A percentile compares a stretch with the other conserved stretches of the same genome.
Conservation (phyloP, 805 yeast species). For the Kluyveromyces aestuarii region DNA sequence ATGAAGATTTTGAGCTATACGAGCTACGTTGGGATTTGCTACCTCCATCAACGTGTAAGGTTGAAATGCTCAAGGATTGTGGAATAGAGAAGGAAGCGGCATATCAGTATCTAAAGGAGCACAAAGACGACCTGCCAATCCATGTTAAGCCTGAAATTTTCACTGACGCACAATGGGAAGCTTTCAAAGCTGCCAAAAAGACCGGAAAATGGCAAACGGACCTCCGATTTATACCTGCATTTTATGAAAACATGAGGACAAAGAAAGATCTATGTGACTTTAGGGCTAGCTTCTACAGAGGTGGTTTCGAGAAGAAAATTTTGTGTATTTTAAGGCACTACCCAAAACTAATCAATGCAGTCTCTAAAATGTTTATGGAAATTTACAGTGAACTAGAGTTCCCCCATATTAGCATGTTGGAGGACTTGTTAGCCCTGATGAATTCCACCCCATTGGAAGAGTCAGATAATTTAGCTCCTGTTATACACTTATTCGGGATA, state of each 20-base stretch:
- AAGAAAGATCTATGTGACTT: constrained; percentile 33
- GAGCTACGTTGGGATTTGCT: constrained; percentile 25
- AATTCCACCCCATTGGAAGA: constrained; percentile 29
- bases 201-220: constrained; percentile 19
- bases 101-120: constrained; percentile 20
- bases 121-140: constrained; percentile 27
- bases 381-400: constrained; percentile 27
- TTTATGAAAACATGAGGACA: constrained; percentile 31
- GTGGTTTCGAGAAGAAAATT: constrained; percentile 33
- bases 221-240: constrained; percentile 30
- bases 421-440: constrained; percentile 31
- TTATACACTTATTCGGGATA: constrained; percentile 35
- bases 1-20: constrained; percentile 23
- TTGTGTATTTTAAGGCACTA: constrained; percentile 35
- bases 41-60: constrained; percentile 18
- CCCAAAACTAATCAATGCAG: constrained; percentile 30
- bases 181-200: constrained; percentile 7
- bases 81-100: constrained; percentile 29
- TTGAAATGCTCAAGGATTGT: constrained; percentile 13
- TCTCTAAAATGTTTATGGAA: constrained; percentile 34
- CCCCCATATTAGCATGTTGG: constrained; percentile 29
- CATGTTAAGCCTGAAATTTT: constrained; percentile 19
- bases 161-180: constrained; percentile 28
- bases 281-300: constrained; percentile 28
- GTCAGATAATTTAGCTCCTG: constrained; percentile 28